phyloP scores from a whole-genome alignment of 305 asterid genomes.

The Nicotiana rustica region DNA sequence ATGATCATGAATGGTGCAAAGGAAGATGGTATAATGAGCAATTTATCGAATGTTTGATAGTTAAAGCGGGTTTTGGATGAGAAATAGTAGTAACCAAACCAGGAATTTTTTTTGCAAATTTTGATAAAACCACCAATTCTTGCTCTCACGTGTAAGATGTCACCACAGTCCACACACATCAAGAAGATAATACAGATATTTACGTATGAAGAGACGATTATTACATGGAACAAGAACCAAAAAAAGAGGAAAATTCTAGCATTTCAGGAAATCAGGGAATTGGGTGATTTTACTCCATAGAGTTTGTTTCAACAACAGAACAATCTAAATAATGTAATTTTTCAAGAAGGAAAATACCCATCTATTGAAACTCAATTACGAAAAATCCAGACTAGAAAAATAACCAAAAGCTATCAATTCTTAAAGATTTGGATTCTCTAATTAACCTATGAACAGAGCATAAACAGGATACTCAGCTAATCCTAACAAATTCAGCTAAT shows the following conservation, averaged over 20 bases:
- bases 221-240: neutral
- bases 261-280: neutral
- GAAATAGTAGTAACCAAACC: neutral
- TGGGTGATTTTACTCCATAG: neutral
- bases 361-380: neutral
- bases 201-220: neutral
- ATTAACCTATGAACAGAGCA: neutral
- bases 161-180: neutral
- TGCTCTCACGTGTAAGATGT: neutral
- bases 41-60: neutral
- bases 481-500: neutral
- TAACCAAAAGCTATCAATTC: neutral
- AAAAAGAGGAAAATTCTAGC: neutral
- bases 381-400: neutral
- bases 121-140: conserved; percentile 22
- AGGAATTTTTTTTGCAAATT: too few species aligned
- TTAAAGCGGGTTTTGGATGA: neutral
- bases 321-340: neutral
- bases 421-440: neutral
- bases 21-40: neutral
- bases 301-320: neutral
- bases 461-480: neutral
- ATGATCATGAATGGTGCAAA: neutral
- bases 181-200: conserved; percentile 14
- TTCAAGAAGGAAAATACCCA: neutral